phyloP scores from a whole-genome alignment of 1,284 basidiomycete genomes.

The Porodaedalea pini region DNA sequence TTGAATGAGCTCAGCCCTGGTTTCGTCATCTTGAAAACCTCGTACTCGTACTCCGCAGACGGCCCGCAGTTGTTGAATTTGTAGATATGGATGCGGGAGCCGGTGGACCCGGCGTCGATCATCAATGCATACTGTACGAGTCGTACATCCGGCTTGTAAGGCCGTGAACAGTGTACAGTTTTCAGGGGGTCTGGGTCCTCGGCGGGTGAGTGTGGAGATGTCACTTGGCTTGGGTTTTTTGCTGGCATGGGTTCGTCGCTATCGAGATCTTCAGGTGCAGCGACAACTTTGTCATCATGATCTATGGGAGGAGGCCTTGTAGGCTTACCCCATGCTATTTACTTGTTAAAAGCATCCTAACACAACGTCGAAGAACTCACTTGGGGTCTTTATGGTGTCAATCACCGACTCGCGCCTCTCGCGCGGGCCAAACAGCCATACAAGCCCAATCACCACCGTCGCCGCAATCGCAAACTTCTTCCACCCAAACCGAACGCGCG shows the following conservation, averaged over 20 bases:
- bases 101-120: slow-evolving; percentile 97
- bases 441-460: slow-evolving; percentile 49
- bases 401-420: slow-evolving; percentile 34
- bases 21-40: slow-evolving; percentile 83
- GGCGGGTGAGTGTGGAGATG: slow-evolving; percentile 44
- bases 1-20: slow-evolving; percentile 79
- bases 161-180: slow-evolving; percentile 63
- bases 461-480: slow-evolving; percentile 62
- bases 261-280: slow-evolving; percentile 3
- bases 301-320: slow-evolving; percentile 21
- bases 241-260: slow-evolving; percentile 13
- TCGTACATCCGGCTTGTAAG: slow-evolving; percentile 44
- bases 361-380: slow-evolving; percentile 24
- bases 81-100: slow-evolving; percentile 96
- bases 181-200: slow-evolving; percentile 61
- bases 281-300: not conserved
- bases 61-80: slow-evolving; percentile 91
- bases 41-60: slow-evolving; percentile 85
- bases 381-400: slow-evolving; percentile 22
- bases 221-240: slow-evolving; percentile 28
- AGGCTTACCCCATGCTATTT: slow-evolving; percentile 18
- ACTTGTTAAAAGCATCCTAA: not conserved
- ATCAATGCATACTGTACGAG: slow-evolving; percentile 93
- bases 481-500: slow-evolving; percentile 48
- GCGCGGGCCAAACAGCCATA: slow-evolving; percentile 63